Conservation (phyloP, 2,329 filamentous ascomycete genomes). For the Trichoderma atrobrunneum region DNA sequence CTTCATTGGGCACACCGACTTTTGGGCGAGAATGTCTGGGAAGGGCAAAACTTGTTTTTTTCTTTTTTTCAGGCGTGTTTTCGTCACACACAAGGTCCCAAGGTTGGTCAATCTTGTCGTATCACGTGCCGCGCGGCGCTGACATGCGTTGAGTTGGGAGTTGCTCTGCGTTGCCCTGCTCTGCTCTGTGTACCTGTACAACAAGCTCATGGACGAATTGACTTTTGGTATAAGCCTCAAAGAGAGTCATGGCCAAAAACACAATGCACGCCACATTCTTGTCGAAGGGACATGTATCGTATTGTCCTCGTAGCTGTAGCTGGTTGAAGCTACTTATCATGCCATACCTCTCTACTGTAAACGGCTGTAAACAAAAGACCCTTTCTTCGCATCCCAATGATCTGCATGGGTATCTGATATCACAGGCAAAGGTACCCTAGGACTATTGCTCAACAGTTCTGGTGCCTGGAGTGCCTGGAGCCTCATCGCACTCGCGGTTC, state of each 20-base stretch:
- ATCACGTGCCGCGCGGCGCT: neutral
- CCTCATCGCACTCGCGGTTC: neutral
- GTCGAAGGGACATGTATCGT: neutral
- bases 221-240: neutral
- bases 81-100: slow-evolving; percentile 2
- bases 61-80: neutral
- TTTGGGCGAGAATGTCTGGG: neutral
- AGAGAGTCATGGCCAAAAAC: neutral
- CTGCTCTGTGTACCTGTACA: neutral
- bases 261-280: neutral
- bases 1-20: slow-evolving; percentile 15
- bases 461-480: no score
- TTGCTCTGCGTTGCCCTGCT: neutral
- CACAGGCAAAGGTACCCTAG: neutral
- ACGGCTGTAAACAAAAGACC: neutral
- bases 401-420: neutral
- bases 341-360: neutral
- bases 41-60: neutral
- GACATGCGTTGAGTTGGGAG: neutral
- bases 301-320: neutral
- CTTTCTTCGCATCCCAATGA: neutral
- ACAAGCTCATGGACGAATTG: neutral
- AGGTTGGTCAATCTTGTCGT: neutral
- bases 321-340: neutral
- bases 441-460: neutral